phyloP scores from a whole-genome alignment of 2,329 filamentous ascomycete species.

The Beauveria australis region DNA sequence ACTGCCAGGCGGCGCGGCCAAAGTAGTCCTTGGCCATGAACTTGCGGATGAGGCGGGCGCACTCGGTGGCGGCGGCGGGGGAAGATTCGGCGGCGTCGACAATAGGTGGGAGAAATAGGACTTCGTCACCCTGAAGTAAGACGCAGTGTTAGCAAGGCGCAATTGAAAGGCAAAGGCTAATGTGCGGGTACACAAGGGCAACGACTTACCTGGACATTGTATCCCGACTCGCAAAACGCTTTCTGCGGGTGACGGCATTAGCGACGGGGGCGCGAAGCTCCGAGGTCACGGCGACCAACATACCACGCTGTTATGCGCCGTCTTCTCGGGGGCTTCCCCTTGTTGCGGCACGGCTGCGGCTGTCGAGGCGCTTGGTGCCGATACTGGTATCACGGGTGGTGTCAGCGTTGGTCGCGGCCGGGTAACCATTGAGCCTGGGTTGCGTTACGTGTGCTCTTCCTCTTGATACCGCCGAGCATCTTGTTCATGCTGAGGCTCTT shows the following conservation, averaged over 20 bases:
- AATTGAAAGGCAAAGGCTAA: not conserved
- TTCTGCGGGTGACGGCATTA: conserved; percentile 40
- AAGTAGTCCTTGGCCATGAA: conserved; percentile 68
- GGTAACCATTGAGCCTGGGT: not conserved
- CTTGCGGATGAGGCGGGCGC: conserved; percentile 72
- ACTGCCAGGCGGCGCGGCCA: conserved; percentile 63
- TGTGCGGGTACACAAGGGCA: conserved; percentile 13
- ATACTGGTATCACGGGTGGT: not conserved
- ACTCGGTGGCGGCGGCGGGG: conserved; percentile 73
- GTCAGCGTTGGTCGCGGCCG: conserved; percentile 4
- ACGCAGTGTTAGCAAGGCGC: not conserved
- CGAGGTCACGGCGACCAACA: conserved; percentile 17
- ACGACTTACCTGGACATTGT: conserved; percentile 44
- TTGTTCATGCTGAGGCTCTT: conserved; percentile 49
- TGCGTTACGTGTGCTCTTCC: conserved; percentile 29
- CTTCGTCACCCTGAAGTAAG: conserved; percentile 66
- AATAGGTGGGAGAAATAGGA: conserved; percentile 83
- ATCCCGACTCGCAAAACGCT: conserved; percentile 72
- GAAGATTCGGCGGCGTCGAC: conserved; percentile 94
- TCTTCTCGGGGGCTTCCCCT: conserved; percentile 58
- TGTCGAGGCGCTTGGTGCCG: not conserved
- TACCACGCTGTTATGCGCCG: conserved; percentile 59
- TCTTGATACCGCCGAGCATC: conserved; percentile 48
- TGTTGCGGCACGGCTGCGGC: not conserved
- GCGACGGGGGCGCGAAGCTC: not conserved